phyloP scores from a whole-genome alignment of 768 basidiomycete species.

The Boletus insuetus region DNA sequence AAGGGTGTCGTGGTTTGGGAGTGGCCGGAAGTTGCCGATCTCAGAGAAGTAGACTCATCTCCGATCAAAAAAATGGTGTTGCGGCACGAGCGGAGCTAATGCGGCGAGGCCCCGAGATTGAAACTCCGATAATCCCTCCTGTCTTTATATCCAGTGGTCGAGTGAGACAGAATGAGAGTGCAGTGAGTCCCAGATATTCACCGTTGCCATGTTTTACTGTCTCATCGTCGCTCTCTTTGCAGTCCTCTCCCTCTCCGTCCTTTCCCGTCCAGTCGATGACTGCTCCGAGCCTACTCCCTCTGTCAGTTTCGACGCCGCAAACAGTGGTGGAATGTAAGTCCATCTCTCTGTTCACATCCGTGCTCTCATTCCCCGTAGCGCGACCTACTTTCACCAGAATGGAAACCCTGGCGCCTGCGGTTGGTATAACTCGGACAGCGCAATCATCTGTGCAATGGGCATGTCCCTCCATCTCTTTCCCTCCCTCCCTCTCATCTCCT shows the following conservation, averaged over 20 bases:
- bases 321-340: conserved; percentile 44
- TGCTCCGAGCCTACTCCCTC: not conserved
- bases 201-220: conserved; percentile 33
- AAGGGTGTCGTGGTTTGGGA: not conserved
- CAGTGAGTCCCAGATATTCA: not conserved
- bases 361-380: conserved; percentile 34
- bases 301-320: conserved; percentile 23
- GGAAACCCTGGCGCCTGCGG: conserved; percentile 84
- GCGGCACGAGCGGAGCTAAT: no score
- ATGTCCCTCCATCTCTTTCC: conserved; percentile 17
- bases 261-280: conserved; percentile 10
- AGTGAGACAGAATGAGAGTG: no score
- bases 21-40: conserved; percentile 3
- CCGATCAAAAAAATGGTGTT: no score
- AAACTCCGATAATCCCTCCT: no score
- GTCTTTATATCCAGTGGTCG: no score
- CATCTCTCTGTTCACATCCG: not conserved
- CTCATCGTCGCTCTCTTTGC: conserved; percentile 51
- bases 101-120: no score
- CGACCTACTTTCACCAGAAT: conserved; percentile 68
- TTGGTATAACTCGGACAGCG: conserved; percentile 49
- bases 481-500: not conserved
- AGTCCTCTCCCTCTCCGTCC: conserved; percentile 52
- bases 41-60: no score
- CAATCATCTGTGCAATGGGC: conserved; percentile 64